Base-by-base conservation (phyloP, 2,329 filamentous ascomycete species). In the Pochonia chlamydosporia region DNA sequence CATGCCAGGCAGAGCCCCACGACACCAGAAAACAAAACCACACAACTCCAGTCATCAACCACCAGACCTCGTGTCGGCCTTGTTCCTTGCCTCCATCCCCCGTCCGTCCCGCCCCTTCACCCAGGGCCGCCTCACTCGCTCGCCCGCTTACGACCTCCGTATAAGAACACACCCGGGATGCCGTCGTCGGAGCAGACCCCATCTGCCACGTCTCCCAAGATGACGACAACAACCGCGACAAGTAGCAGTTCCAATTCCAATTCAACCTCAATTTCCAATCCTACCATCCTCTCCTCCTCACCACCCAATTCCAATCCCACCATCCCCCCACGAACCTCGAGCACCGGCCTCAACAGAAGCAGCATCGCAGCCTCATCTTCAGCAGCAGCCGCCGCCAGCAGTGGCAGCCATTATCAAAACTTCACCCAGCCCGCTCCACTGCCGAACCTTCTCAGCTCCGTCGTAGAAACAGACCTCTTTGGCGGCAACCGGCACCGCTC, bases 281-380 rank as follows among this genome's bases (percentile, higher is more conserved):
- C n/a, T n/a, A n/a, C 49, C n/a, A 14, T 35, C n/a, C 23, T 36
- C 14, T 20, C 48, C 59, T 57, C 76, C 56, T 64, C 40, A 48
- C 61, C 65, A 9, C 82, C 84, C 46, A 82, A 80, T 41, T 36
- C 48, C 40, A 44, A 43, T 3, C 37, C 48, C 63, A 74, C 76
- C 31, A 89, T 90, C 47, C 86, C 87, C 18, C 82, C 84, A 3
- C 79, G 87, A 52, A 89, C 83, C 40, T 89, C 86, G 47, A 81
- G 78, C 48, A 56, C 55, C 24, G 59, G 60, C 30, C 43, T 56
- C 25, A 41, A 55, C 53, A 47, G 58, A 42, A 53, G 49, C 25
- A 43, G 51, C 52, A 67, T 64, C 56, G 33, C 18, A 21, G 35
- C 35, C 35, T 16, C 40, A 35, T 42, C 47, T 16, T 7, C 43